phyloP scores from a whole-genome alignment of 208 protist genomes.

The Leishmania braziliensis region DNA sequence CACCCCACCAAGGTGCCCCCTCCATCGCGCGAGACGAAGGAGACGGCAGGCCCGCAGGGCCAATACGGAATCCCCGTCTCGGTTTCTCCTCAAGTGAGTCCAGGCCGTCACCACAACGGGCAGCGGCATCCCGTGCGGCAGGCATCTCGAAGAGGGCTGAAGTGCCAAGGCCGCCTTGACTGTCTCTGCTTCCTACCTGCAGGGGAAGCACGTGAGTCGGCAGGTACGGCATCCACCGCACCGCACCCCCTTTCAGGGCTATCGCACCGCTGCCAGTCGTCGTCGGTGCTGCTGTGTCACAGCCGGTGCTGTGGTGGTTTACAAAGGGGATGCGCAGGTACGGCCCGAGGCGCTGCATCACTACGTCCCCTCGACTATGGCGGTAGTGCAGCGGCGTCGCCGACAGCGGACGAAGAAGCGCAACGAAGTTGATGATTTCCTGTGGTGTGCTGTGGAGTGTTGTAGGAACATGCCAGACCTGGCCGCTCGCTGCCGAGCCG shows the following conservation, averaged over 20 bases:
- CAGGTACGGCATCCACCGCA: conserved; percentile 13
- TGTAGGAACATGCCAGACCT: conserved; percentile 67
- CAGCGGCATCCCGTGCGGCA: not conserved
- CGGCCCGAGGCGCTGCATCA: conserved; percentile 65
- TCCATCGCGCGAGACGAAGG: not conserved
- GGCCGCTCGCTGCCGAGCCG: conserved; percentile 8
- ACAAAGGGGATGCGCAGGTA: conserved; percentile 44
- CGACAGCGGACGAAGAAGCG: conserved; percentile 56
- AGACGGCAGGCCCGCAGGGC: not conserved
- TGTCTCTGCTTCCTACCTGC: not conserved
- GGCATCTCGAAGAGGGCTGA: not conserved
- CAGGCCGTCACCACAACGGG: not conserved
- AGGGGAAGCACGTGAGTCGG: conserved; percentile 7
- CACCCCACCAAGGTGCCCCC: not conserved
- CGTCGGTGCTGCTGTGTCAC: not conserved
- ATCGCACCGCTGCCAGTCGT: not conserved
- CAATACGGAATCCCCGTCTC: conserved; percentile 17
- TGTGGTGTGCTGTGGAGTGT: conserved; percentile 77
- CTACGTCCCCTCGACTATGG: conserved; percentile 38
- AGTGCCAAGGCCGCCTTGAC: not conserved
- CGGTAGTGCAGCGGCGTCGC: conserved; percentile 72
- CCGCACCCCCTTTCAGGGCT: not conserved
- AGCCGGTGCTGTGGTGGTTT: conserved; percentile 15
- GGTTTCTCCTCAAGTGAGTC: conserved; percentile 6
- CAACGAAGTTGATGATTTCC: conserved; percentile 73